A percentile compares a stretch with the other conserved stretches of the same genome.
Evolutionary conservation across 108 stramenopile genomes (phyloP).

Genomic region (Stephanodiscus triporus): DNA sequence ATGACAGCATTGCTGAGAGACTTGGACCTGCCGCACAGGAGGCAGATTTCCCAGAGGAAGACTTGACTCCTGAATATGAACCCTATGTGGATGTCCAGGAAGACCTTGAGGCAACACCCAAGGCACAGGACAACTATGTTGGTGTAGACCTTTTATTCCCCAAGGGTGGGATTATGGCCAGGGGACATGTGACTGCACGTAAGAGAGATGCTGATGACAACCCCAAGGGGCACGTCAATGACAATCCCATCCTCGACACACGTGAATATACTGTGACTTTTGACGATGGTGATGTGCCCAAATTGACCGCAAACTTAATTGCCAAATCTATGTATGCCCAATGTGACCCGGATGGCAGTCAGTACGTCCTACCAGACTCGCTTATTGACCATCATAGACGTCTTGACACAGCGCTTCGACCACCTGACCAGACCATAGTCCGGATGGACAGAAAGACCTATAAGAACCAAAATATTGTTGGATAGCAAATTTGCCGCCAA

Average conservation of each 20-base stretch:
- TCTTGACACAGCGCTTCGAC: too few relatives aligned
- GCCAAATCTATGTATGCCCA: conserved; percentile 13
- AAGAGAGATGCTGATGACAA: conserved; percentile 24
- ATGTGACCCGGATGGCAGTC: conserved; percentile 22
- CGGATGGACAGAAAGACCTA: too few relatives aligned
- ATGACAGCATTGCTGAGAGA: too few relatives aligned
- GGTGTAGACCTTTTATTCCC: neutral
- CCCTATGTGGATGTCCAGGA: too few relatives aligned
- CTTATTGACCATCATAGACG: too few relatives aligned
- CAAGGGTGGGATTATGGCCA: conserved; percentile 6
- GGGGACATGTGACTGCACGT: conserved; percentile 31
- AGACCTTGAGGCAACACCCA: too few relatives aligned
- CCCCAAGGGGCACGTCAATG: neutral
- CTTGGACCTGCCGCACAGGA: neutral
- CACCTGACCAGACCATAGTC: too few relatives aligned
- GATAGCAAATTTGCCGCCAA: neutral
- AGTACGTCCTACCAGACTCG: too few relatives aligned
- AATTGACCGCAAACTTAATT: conserved; percentile 24
- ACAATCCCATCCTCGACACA: conserved; percentile 26
- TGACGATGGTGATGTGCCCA: conserved; percentile 19
- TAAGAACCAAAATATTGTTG: neutral
- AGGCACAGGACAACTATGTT: too few relatives aligned
- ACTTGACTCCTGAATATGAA: neutral
- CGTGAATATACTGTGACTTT: conserved; percentile 28
- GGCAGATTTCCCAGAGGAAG: neutral